These are phyloP conservation scores for Chrysanthemum lavandulifolium DNA, from an alignment of 129 eudicot genomes.

Conservation along the genomic window DNA sequence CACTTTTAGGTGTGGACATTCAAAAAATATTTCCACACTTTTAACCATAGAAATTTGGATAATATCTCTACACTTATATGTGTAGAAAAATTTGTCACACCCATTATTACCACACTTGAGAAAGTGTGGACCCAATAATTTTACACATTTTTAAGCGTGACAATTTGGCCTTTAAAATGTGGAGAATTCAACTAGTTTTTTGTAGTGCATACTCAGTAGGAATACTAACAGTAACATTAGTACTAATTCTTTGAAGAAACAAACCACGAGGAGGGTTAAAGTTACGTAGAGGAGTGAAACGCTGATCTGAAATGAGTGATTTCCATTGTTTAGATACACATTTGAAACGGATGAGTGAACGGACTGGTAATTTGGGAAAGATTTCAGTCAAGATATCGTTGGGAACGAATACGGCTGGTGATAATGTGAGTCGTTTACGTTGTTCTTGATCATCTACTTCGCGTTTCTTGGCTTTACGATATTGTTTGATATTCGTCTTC, in stretches of 20 bases:
- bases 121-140: too few relatives aligned
- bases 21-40: too few relatives aligned
- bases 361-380: conserved; percentile 39
- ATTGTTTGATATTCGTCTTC: conserved; percentile 26
- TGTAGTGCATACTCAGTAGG: conserved; percentile 27
- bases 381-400: conserved; percentile 49
- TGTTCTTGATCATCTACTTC: conserved; percentile 7
- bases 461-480: conserved; percentile 12
- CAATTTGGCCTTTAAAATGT: too few relatives aligned
- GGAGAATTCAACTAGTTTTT: too few relatives aligned
- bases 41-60: too few relatives aligned
- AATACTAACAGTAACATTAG: conserved; percentile 2
- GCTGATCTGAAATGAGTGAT: conserved; percentile 34
- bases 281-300: conserved; percentile 38
- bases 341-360: conserved; percentile 53
- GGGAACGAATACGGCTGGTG: conserved; percentile 33
- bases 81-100: too few relatives aligned
- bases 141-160: too few relatives aligned
- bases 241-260: conserved; percentile 29
- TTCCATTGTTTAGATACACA: conserved; percentile 41
- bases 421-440: background rate
- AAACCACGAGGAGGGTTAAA: conserved; percentile 33
- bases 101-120: too few relatives aligned
- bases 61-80: too few relatives aligned
- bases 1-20: too few relatives aligned